Percentiles rank a stretch among this genome's conserved stretches.
Conservation (phyloP, 352 stramenopile genomes). For the Phytophthora melonis region DNA sequence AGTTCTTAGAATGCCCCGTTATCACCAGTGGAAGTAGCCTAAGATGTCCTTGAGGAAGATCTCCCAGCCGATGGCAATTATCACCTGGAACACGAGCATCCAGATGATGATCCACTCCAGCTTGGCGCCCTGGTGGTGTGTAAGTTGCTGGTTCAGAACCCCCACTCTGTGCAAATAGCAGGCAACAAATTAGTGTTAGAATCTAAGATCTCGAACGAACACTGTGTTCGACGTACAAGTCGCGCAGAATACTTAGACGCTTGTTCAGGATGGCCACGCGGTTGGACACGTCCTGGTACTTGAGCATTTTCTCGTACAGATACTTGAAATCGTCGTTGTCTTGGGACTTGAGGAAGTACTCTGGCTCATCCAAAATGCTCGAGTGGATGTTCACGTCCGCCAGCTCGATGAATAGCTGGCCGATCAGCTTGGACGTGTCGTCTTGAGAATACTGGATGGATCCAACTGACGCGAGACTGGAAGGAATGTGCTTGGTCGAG, state of each 20-base stretch:
- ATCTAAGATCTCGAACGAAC: background rate
- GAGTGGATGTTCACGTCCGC: slow-evolving; percentile 94
- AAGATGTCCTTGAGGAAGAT: slow-evolving; percentile 87
- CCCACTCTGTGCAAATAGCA: slow-evolving; percentile 67
- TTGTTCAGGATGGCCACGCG: slow-evolving; percentile 95
- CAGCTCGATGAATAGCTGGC: slow-evolving; percentile 89
- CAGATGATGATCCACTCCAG: slow-evolving; percentile 96
- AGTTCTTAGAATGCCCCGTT: background rate
- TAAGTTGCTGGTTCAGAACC: slow-evolving; percentile 92
- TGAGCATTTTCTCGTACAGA: slow-evolving; percentile 90
- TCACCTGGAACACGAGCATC: slow-evolving; percentile 90
- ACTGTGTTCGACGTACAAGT: slow-evolving; percentile 69
- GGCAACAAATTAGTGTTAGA: slow-evolving; percentile 13
- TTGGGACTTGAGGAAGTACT: slow-evolving; percentile 87
- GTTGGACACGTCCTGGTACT: slow-evolving; percentile 93
- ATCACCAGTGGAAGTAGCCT: slow-evolving; percentile 65
- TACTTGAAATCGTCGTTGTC: slow-evolving; percentile 93
- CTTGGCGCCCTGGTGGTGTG: slow-evolving; percentile 85
- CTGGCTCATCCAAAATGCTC: slow-evolving; percentile 93
- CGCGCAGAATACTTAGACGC: slow-evolving; percentile 92
- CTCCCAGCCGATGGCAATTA: slow-evolving; percentile 87
- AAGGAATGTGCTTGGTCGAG: slow-evolving; percentile 88
- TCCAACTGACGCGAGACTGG: slow-evolving; percentile 83
- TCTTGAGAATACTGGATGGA: slow-evolving; percentile 91
- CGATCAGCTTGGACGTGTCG: slow-evolving; percentile 93